These are phyloP conservation scores for Taxillus chinensis DNA, from an alignment of 164 flowering plant genomes.

Conservation along the genomic window DNA sequence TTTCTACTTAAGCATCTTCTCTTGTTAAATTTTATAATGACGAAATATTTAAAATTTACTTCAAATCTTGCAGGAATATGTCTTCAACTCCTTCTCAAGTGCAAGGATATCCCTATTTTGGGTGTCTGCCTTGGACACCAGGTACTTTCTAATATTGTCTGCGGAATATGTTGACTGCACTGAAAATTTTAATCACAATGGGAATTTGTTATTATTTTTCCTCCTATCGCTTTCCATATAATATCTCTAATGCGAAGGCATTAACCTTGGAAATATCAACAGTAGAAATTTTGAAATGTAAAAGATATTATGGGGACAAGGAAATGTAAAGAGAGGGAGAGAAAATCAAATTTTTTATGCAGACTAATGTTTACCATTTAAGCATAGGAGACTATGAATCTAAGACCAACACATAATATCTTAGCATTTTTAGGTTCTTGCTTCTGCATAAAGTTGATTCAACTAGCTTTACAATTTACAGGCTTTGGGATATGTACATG, in stretches of 20 bases:
- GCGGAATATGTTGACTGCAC: background rate
- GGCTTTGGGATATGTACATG: conserved; percentile 95
- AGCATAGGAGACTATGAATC: too few species aligned
- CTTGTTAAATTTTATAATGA: background rate
- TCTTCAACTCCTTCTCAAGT: conserved; percentile 59
- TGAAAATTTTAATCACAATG: background rate
- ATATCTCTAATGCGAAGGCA: too few species aligned
- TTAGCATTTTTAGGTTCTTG: background rate
- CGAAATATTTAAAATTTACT: background rate
- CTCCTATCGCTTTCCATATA: too few species aligned
- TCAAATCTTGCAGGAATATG: conserved; percentile 64
- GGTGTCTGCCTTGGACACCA: conserved; percentile 99
- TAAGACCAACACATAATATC: too few species aligned
- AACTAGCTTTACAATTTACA: conserved; percentile 17
- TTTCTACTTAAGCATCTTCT: background rate
- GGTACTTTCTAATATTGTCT: conserved; percentile 31
- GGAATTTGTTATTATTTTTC: too few species aligned
- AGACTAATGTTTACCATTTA: too few species aligned
- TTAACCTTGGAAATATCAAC: too few species aligned
- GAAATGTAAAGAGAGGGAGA: too few species aligned
- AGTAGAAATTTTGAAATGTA: too few species aligned
- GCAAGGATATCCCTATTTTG: conserved; percentile 85
- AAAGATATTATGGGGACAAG: too few species aligned
- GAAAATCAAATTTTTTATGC: too few species aligned
- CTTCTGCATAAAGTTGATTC: background rate